Base-by-base conservation (phyloP, 2,329 filamentous ascomycete species). In the Aspergillus viridinutans region DNA sequence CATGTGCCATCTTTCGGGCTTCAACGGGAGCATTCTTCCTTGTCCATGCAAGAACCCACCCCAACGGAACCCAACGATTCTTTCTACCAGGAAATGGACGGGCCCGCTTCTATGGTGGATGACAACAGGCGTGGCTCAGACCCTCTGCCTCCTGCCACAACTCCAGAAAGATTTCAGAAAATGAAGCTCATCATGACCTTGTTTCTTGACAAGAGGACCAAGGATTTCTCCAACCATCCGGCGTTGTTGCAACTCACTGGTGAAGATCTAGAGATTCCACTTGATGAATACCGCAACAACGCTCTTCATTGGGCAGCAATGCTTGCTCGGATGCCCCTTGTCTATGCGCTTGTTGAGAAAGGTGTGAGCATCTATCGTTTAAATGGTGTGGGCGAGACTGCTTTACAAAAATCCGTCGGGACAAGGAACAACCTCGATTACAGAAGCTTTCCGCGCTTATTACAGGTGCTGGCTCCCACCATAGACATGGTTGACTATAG, bases 231-330 rank as follows among this genome's bases (percentile, higher is more conserved):
- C 1, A 86, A 88, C 55, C 88, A 93, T 66, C 89, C 92, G 10
- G 88, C 90, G 42, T 84, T 99, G 42, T 81, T 86, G 50, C 86
- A 86, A 9, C 81, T 97, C 55, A 88, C 86, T 1, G 85, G 90
- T 0, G 79, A 87, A 42, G 93, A 99, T 64, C 83, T 97, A 23
- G 94, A 99, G 68, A 88, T 94, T 71, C 93, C 94, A 1, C 90
- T 99, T 56, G 94, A 99, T 69, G 83, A 88, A 26, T 91, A 91
- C 58, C 91, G 72, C 25, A 79, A 97, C 69, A 97, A 92, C 20
- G 92, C 92, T 2, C 80, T 99, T 43, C 93, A 97, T 69, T 99
- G 94, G 94, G 94, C 94, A 2, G 92, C 94, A 4, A 97, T 94
- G 4, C 81, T 99, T 49, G 92, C 92, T 2, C 88, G 93, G 17